Base-by-base conservation (phyloP, 208 protist species). In the Wallacemonas collosoma region DNA sequence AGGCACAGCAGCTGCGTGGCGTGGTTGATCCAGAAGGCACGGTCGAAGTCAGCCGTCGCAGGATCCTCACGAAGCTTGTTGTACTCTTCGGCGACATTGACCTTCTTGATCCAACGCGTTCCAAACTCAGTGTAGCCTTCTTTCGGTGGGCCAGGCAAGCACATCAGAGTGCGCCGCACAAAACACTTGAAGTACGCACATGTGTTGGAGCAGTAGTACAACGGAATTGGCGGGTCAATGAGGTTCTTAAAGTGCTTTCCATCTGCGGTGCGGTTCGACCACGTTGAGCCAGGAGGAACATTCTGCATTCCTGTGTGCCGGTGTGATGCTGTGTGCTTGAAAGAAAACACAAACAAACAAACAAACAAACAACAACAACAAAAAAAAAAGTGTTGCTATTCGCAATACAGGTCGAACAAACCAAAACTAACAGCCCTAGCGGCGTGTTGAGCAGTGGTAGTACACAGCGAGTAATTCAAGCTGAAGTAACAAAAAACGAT, bases 11-110 rank as follows among this genome's bases (percentile, higher is more conserved):
- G 78, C 63, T 80, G 72, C 2, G 80, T 90, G 14, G 91, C 79
- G 79, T 97, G 93, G 1, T 88, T 88, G 38, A 96, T 81, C 85
- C 90, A 97, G 53, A 87, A 96, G 17, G 76, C 81, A 17, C 68
- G 72, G 77, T 88, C 71, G 38, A 3, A 56, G 36, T 68, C 54
- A 2, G 66, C 14, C 38, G 40, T 76, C 17, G 0, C 58, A 9
- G 62, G 54, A 1, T 48, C 63, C 50, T 45, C 53, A 2, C 53
- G 57, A 1, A 85, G 79, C 55, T 54, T 61, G 55, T 67, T 40
- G 43, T 79, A 55, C 53, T 73, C 75, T 48, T 75, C 75, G 14
- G 6, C 72, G 63, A 82, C 73, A 61, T 87, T 70, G 63, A 70
- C 79, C 48, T 55, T 76, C 12, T 63, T 44, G 40, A 75, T 74